phyloP scores from a whole-genome alignment of 164 flowering plant genomes.

The Liriodendron chinense region DNA sequence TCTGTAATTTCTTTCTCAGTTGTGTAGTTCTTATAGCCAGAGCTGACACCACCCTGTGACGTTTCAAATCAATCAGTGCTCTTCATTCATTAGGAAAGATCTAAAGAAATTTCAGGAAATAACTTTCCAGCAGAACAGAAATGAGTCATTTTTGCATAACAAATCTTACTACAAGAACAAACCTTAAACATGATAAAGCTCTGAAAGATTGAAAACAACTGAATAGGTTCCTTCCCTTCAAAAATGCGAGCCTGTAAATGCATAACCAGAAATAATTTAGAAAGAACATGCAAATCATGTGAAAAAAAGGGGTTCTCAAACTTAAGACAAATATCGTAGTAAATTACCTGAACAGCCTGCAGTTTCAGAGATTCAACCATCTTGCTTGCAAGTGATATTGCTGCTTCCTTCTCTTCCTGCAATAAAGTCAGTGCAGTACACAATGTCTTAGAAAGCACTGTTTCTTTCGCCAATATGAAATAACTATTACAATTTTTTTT shows the following conservation, averaged over 20 bases:
- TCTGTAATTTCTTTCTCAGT: conserved; percentile 67
- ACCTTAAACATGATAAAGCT: conserved; percentile 90
- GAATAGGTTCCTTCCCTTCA: conserved; percentile 92
- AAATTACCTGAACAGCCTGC: conserved; percentile 67
- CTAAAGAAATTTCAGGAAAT: background rate
- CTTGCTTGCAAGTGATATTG: conserved; percentile 70
- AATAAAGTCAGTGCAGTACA: conserved; percentile 1
- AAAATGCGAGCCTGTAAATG: conserved; percentile 66
- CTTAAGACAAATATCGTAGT: background rate
- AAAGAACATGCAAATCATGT: background rate
- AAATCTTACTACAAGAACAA: conserved; percentile 12
- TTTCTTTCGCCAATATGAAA: no score
- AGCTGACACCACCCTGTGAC: conserved; percentile 86
- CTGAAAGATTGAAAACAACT: conserved; percentile 80
- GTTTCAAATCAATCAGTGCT: conserved; percentile 11
- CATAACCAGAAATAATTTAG: conserved; percentile 3
- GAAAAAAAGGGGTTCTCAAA: background rate
- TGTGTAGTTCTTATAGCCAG: conserved; percentile 71
- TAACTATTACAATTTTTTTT: no score
- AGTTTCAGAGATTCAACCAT: conserved; percentile 86
- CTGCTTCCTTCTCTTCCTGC: conserved; percentile 80
- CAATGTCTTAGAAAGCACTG: background rate
- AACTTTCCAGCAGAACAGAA: background rate
- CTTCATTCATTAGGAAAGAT: background rate
- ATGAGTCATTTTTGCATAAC: background rate